phyloP scores from a whole-genome alignment of 768 basidiomycete genomes.

The Tulasnella sp. region DNA sequence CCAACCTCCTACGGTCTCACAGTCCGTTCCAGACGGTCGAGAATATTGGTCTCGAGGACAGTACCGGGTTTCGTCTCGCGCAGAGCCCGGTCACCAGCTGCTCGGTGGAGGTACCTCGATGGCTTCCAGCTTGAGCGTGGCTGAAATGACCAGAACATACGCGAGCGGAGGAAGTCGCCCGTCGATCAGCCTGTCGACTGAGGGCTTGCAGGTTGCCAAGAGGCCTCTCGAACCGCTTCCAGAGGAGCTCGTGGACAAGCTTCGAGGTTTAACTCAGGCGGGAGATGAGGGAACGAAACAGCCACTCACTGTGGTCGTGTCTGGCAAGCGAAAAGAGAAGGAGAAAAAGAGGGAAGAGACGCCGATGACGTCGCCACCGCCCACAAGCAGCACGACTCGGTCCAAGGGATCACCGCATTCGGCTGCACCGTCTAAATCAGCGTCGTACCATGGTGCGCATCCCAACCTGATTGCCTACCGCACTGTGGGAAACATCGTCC shows the following conservation, averaged over 20 bases:
- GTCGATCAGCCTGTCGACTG: not conserved
- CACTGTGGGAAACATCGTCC: not conserved
- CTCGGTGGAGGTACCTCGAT: not conserved
- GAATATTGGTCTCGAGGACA: not conserved
- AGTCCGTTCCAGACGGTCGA: constrained; percentile 5
- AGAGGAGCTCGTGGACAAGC: not conserved
- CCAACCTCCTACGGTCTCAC: not conserved
- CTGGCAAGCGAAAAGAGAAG: not conserved
- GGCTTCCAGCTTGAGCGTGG: not conserved
- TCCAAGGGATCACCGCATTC: not conserved
- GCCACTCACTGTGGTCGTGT: not conserved
- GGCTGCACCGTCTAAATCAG: constrained; percentile 3
- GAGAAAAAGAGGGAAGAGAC: not conserved
- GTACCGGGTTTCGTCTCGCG: constrained; percentile 6
- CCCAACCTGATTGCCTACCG: not conserved
- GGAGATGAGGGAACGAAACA: too few species aligned
- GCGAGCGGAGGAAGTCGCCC: not conserved
- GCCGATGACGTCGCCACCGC: not conserved
- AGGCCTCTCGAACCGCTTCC: constrained; percentile 18
- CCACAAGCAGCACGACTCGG: not conserved
- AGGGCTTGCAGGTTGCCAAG: constrained; percentile 10
- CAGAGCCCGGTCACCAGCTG: not conserved
- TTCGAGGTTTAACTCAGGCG: not conserved
- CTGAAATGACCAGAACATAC: not conserved
- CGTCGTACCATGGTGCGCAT: constrained; percentile 6